Percentiles rank a stretch among this genome's conserved stretches.
Evolutionary conservation across 1,139 yeast genomes (phyloP).

Genomic region (Yamadazyma sp.): DNA sequence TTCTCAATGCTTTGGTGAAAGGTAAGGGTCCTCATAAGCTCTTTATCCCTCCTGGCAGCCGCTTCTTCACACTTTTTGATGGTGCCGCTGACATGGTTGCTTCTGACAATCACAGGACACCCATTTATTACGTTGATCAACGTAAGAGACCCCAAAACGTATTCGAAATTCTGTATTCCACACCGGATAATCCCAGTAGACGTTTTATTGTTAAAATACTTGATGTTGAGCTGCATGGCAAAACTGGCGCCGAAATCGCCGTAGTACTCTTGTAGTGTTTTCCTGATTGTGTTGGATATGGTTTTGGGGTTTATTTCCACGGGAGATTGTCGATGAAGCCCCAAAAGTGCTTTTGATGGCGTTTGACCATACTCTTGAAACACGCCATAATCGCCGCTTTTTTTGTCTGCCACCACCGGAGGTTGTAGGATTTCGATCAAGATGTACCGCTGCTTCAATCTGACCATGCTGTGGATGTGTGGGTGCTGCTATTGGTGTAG

Average conservation of each 20-base stretch:
- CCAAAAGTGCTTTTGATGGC: constrained; percentile 37
- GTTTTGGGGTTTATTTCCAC: constrained; percentile 41
- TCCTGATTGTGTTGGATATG: constrained; percentile 54
- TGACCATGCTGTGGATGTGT: constrained; percentile 61
- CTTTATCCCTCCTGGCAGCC: constrained; percentile 48
- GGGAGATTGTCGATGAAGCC: constrained; percentile 53
- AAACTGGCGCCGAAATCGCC: constrained; percentile 84
- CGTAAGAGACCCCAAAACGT: constrained; percentile 69
- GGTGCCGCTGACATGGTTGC: constrained; percentile 80
- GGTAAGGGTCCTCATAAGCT: constrained; percentile 25
- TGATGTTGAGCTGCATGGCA: constrained; percentile 59
- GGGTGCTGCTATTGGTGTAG: not conserved
- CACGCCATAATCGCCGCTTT: constrained; percentile 13
- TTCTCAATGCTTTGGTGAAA: constrained; percentile 7
- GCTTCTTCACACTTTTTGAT: constrained; percentile 79
- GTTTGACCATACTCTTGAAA: constrained; percentile 24
- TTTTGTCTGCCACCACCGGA: constrained; percentile 19
- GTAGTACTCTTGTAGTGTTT: constrained; percentile 55
- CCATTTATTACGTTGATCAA: constrained; percentile 57
- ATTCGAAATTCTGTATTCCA: constrained; percentile 60
- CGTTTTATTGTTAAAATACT: constrained; percentile 79
- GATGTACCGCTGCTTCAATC: constrained; percentile 81
- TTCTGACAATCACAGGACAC: constrained; percentile 55
- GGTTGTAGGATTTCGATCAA: constrained; percentile 80
- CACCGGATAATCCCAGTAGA: constrained; percentile 85